Conservation (phyloP, 495 filamentous ascomycete species). For the Sordaria brevicollis region DNA sequence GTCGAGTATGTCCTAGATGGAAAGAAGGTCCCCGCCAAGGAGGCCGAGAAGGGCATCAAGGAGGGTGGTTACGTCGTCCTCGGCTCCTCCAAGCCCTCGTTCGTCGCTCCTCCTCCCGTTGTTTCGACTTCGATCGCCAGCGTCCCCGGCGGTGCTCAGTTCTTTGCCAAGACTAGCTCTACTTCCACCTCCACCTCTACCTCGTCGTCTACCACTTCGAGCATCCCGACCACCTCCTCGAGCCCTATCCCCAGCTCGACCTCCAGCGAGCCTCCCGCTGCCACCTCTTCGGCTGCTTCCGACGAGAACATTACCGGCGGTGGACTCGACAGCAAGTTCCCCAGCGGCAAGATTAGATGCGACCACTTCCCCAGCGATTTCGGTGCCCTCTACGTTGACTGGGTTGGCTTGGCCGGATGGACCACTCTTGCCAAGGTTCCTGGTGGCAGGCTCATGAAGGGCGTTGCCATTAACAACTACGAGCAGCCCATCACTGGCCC, state of each 20-base stretch:
- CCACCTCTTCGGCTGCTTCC: conserved; percentile 12
- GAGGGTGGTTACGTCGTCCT: conserved; percentile 43
- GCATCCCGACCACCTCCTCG: conserved; percentile 13
- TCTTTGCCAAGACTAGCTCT: conserved; percentile 20
- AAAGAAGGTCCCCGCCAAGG: conserved; percentile 36
- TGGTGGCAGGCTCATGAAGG: conserved; percentile 28
- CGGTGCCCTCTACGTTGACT: conserved; percentile 63
- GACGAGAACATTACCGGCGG: conserved; percentile 14
- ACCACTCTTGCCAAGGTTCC: conserved; percentile 64
- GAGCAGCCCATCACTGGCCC: conserved; percentile 53
- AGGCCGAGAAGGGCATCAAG: conserved; percentile 54
- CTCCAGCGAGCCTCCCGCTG: conserved; percentile 7
- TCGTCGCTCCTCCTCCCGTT: conserved; percentile 26
- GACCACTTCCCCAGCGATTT: conserved; percentile 68
- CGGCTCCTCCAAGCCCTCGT: conserved; percentile 34
- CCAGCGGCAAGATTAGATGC: conserved; percentile 65
- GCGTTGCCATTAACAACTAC: conserved; percentile 38
- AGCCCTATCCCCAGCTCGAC: conserved; percentile 8
- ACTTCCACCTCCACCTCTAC: conserved; percentile 1
- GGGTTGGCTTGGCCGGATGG: conserved; percentile 64
- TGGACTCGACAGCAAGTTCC: conserved; percentile 62
- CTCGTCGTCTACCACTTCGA: conserved; percentile 7
- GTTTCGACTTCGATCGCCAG: conserved; percentile 14
- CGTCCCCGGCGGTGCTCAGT: conserved; percentile 18
- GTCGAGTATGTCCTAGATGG: conserved; percentile 52